These are phyloP conservation scores for Cadophora sp. DNA, from an alignment of 2,329 filamentous ascomycete genomes.

Conservation along the genomic window DNA sequence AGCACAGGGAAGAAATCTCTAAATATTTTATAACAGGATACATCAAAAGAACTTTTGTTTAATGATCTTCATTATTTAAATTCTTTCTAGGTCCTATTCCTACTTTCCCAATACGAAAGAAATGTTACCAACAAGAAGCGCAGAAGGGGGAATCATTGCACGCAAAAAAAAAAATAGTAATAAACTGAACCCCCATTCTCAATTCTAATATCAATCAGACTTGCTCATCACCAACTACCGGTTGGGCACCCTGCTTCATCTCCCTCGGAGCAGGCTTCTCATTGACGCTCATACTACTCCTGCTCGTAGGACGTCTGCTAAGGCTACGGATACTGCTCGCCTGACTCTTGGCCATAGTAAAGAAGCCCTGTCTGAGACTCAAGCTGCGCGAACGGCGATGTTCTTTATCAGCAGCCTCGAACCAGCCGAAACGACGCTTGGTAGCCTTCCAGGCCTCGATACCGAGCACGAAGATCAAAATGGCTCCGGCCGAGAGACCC, in stretches of 20 bases:
- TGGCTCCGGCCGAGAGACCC: constrained; percentile 64
- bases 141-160: not conserved
- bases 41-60: not conserved
- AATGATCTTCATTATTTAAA: not conserved
- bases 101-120: not conserved
- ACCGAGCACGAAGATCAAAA: constrained; percentile 64
- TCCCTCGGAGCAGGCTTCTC: constrained; percentile 9
- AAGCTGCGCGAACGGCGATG: constrained; percentile 29
- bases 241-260: constrained; percentile 10
- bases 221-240: constrained; percentile 9
- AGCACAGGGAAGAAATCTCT: too few relatives aligned
- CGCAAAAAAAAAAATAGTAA: not conserved
- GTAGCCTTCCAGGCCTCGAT: constrained; percentile 67
- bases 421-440: constrained; percentile 54
- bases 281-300: constrained; percentile 13
- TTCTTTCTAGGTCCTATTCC: not conserved
- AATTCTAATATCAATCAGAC: not conserved
- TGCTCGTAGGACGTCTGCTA: constrained; percentile 7
- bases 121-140: not conserved
- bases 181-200: too few relatives aligned
- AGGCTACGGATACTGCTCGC: constrained; percentile 18
- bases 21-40: too few relatives aligned
- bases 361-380: constrained; percentile 45
- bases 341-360: constrained; percentile 42
- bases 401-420: constrained; percentile 37